Percentiles rank a stretch among this genome's conserved stretches.
phyloP scores from a whole-genome alignment of 2,329 filamentous ascomycete species.

The Fusarium sp. region DNA sequence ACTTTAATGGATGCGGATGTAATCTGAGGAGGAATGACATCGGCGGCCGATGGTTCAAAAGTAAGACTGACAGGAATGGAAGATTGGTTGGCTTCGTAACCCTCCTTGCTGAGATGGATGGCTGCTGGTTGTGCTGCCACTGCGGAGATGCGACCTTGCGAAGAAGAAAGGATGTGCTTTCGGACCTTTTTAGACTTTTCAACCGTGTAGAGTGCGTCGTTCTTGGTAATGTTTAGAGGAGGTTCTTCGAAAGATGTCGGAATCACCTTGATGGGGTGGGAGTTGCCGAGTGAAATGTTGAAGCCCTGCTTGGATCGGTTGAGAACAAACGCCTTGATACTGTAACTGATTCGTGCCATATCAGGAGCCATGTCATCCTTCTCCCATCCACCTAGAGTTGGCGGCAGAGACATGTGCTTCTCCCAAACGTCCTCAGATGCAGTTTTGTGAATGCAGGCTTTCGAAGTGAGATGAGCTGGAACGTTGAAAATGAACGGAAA shows the following conservation, averaged over 20 bases:
- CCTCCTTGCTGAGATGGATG: slow-evolving; percentile 34
- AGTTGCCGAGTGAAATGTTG: slow-evolving; percentile 20
- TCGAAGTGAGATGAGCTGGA: slow-evolving; percentile 40
- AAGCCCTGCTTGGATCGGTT: slow-evolving; percentile 7
- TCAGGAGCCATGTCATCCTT: slow-evolving; percentile 41
- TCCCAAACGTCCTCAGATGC: slow-evolving; percentile 27
- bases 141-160: slow-evolving; percentile 34
- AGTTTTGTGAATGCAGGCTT: slow-evolving; percentile 37
- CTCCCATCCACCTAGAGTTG: slow-evolving; percentile 41
- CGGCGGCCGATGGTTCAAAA: slow-evolving; percentile 32
- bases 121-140: slow-evolving; percentile 41
- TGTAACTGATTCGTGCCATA: slow-evolving; percentile 37
- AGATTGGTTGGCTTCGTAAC: slow-evolving; percentile 30
- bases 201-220: slow-evolving; percentile 36
- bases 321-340: slow-evolving; percentile 32
- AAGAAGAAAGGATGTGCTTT: slow-evolving; percentile 42
- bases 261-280: slow-evolving; percentile 40
- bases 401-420: slow-evolving; percentile 38
- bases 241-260: slow-evolving; percentile 43
- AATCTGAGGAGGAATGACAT: slow-evolving; percentile 34
- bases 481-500: slow-evolving; percentile 46
- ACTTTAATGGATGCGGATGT: slow-evolving; percentile 26
- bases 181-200: slow-evolving; percentile 40
- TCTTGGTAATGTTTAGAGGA: slow-evolving; percentile 37
- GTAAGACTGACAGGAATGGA: slow-evolving; percentile 33